phyloP scores from a whole-genome alignment of 2,329 filamentous ascomycete species.

The Ascochyta viciae-villosae region DNA sequence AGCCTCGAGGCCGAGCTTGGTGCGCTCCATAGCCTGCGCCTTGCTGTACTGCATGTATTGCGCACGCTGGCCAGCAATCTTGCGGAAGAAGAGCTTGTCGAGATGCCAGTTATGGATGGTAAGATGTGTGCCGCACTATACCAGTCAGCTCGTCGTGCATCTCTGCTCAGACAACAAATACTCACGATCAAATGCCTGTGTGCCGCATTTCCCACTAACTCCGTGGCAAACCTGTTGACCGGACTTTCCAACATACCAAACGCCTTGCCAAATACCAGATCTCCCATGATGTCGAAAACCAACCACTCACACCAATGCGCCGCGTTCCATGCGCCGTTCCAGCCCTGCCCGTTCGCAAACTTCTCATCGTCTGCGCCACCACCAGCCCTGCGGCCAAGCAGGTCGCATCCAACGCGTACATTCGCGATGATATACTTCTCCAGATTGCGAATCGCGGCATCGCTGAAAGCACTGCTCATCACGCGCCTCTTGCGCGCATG shows the following conservation, averaged over 20 bases:
- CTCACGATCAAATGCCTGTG: conserved; percentile 55
- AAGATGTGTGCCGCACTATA: conserved; percentile 52
- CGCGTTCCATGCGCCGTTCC: conserved; percentile 54
- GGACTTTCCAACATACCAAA: conserved; percentile 54
- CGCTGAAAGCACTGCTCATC: conserved; percentile 56
- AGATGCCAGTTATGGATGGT: conserved; percentile 53
- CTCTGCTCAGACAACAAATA: conserved; percentile 15
- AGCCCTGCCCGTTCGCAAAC: conserved; percentile 33
- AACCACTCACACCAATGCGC: conserved; percentile 55
- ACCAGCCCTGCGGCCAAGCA: conserved; percentile 36
- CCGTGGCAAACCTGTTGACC: conserved; percentile 51
- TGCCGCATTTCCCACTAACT: conserved; percentile 53
- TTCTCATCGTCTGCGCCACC: conserved; percentile 26
- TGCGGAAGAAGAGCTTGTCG: conserved; percentile 54
- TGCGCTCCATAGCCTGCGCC: conserved; percentile 52
- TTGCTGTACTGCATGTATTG: conserved; percentile 55
- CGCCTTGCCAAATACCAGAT: conserved; percentile 55
- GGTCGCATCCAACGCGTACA: conserved; percentile 50
- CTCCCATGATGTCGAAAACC: conserved; percentile 61
- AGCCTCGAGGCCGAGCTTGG: conserved; percentile 49
- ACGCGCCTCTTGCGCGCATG: conserved; percentile 58
- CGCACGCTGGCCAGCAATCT: conserved; percentile 51
- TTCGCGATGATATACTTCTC: conserved; percentile 56
- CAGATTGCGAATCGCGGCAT: conserved; percentile 54
- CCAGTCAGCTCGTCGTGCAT: conserved; percentile 23